Base-by-base conservation (phyloP, 108 stramenopile genomes). In the Conticribra guillardii region DNA sequence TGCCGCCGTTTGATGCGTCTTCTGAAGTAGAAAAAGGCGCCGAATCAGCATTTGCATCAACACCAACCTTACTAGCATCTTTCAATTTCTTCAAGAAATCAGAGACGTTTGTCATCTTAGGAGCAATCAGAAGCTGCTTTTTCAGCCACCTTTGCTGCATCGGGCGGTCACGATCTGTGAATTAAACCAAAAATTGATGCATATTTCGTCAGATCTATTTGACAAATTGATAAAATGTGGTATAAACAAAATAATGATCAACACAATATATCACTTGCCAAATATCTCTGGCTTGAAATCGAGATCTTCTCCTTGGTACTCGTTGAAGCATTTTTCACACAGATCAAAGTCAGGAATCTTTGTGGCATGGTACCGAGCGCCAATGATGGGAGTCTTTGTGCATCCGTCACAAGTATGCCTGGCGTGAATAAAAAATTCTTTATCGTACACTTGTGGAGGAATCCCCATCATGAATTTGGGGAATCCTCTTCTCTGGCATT, bases 341-440 rank as follows among this genome's bases (percentile, higher is more conserved):
- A 95, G 74, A 80, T 95, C 94, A 71, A 89, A 95, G 73, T 95
- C 91, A 9, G 86, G 85, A 32, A 94, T 65, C 41, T 94, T 90
- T 14, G 63, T 71, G 7, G 94, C 85, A 79, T 89, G 89, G 53
- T 80, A 91, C n/a, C 94, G 86, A 26, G 78, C 78, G 15, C 94
- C 94, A 67, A 95, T 66, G 54, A 95, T 92, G 24, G 94, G 94
- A 30, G 85, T 88, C 16, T 67, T 74, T 22, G 87, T 73, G 61
- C 94, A 95, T 14, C 85, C 85, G 70, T 95, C 94, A 71, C 94
- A 95, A 2, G 94, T 95, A 61, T 95, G 94, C 27, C 91, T 79
- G 5, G 47, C 37, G 11, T 41, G 37, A 41, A 41, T 31, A 45
- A 64, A 59, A 3, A 1, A 54, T 19, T 45, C 29, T 32, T 60